Evolutionary conservation across 2,329 filamentous ascomycete species (phyloP), one percentile per base, ranked within the genome.

Genomic region (Cercospora beticola): DNA sequence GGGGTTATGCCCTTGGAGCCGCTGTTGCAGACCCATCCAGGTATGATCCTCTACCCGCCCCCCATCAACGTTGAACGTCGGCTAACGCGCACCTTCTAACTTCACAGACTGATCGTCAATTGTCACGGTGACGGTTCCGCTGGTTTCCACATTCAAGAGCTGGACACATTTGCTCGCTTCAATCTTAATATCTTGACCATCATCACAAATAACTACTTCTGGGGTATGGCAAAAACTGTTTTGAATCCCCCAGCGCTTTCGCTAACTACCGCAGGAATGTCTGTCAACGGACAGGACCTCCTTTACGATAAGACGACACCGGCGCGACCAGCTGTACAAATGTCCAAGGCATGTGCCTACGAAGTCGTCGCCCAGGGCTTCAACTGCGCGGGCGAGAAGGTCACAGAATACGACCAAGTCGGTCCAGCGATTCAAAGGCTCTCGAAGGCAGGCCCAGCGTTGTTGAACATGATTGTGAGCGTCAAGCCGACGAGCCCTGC

Each of bases 71-170:
- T 30, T 52, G 36, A 16, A 28, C 18, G 14, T 33, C 26, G 8
- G 33, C 56, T 36, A 5, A 59, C 26, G 14, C 21, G n/a, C 56
- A 31, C 18, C 6, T 23, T 30, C 52, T 26, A 59, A 23, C 28
- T 36, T 21, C 7, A 33, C 12, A 72, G 77, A 5, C 74, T 81
- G 14, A 74, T 85, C 0, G 74, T 84, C 5, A 83, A 81, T 66
- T 75, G 84, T 4, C 82, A 83, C 49, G 83, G 82, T 8, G 82
- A 85, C 69, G 82, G 82, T 5, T 79, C 76, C 16, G 81, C 80
- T 0, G 82, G 83, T 1, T 83, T 84, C 71, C 80, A 84, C 67
- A 75, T 84, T 54, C 79, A 80, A 64, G 82, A 84, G 69, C 77
- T 84, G 2, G 82, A 84, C 67, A 83, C 82, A 3, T 83, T 79